Evolutionary conservation across 306 rosid species (phyloP).

Genomic region (Astragalus glycyphyllos): DNA sequence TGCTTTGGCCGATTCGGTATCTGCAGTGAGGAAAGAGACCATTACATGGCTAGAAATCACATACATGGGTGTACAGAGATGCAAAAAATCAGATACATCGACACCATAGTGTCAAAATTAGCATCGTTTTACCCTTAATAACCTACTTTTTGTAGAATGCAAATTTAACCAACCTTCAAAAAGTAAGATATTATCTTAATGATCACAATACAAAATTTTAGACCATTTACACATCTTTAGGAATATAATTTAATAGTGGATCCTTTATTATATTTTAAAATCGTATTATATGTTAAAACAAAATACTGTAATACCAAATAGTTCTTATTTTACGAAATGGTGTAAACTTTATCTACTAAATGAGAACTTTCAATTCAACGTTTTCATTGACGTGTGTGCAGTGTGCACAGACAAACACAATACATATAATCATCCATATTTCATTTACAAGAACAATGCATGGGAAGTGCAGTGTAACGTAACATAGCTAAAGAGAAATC

Average conservation of each 20-base stretch:
- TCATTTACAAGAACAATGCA: conserved; percentile 24
- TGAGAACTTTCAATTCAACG: background rate
- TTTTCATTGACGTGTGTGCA: no score
- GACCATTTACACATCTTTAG: background rate
- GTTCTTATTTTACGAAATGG: background rate
- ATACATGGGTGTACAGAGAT: background rate
- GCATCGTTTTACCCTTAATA: background rate
- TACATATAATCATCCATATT: background rate
- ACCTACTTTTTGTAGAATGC: background rate
- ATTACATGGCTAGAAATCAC: conserved; percentile 9
- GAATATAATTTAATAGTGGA: background rate
- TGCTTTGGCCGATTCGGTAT: conserved; percentile 84
- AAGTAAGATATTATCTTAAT: background rate
- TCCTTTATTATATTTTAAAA: background rate
- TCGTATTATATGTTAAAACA: background rate
- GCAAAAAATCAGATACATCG: background rate
- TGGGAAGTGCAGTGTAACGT: background rate
- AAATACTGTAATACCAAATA: background rate
- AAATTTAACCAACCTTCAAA: background rate
- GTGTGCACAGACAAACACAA: background rate
- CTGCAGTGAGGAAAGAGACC: conserved; percentile 45
- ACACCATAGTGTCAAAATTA: conserved; percentile 2
- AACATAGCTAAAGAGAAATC: background rate
- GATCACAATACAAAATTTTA: background rate
- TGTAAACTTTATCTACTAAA: background rate